These are phyloP conservation scores for Saccharomycopsis sp. DNA, from an alignment of 805 yeast species.

Conservation along the genomic window DNA sequence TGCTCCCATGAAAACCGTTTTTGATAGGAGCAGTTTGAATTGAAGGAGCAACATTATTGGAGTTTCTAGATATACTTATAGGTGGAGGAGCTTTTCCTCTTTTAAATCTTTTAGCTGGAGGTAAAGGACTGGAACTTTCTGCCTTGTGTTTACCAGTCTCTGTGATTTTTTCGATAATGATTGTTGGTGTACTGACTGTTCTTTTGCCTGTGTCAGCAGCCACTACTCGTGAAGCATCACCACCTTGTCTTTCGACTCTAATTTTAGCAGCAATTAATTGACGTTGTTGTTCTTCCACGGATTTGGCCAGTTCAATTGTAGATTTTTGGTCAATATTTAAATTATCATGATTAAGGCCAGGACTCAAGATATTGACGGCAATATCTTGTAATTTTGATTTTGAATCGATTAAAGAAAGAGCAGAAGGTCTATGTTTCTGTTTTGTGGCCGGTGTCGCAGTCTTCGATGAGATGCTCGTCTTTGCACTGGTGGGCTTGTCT, in stretches of 20 bases:
- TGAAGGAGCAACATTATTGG: slow-evolving; percentile 20
- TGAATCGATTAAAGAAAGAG: slow-evolving; percentile 11
- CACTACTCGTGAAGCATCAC: not conserved
- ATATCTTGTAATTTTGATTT: slow-evolving; percentile 13
- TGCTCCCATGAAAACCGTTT: not conserved
- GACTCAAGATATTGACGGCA: slow-evolving; percentile 17
- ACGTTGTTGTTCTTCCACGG: slow-evolving; percentile 16
- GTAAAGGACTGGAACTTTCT: slow-evolving; percentile 12
- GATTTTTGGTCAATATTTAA: slow-evolving; percentile 11
- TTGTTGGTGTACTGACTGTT: slow-evolving; percentile 11
- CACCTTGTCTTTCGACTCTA: not conserved
- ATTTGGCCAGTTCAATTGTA: slow-evolving; percentile 12
- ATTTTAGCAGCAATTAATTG: slow-evolving; percentile 15
- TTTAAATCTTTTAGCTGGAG: slow-evolving; percentile 22
- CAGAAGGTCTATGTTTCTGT: slow-evolving; percentile 17
- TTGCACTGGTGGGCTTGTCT: too few species aligned
- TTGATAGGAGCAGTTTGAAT: slow-evolving; percentile 27
- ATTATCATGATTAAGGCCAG: slow-evolving; percentile 10
- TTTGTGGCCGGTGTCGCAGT: too few species aligned
- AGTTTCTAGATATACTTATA: slow-evolving; percentile 19
- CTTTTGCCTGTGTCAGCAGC: slow-evolving; percentile 6
- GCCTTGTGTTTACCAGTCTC: not conserved
- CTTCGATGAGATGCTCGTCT: too few species aligned
- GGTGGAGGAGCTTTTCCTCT: slow-evolving; percentile 25
- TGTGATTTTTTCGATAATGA: slow-evolving; percentile 16